Percentiles rank a stretch among this genome's conserved stretches.
Conservation (phyloP, 306 rosid genomes). For the Castanea sativa region DNA sequence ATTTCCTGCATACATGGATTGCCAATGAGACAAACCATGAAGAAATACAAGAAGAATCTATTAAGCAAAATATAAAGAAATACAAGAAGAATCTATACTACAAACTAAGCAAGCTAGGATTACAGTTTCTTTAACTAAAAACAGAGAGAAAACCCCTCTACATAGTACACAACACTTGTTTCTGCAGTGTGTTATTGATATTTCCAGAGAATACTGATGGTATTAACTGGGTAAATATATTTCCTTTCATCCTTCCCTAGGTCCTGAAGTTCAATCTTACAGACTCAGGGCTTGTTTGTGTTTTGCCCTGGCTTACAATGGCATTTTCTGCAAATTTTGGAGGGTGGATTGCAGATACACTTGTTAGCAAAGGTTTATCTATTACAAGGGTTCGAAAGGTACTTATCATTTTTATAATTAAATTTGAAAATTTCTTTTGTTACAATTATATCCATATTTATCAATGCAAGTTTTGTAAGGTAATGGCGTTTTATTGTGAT, state of each 20-base stretch:
- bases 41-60: too few relatives aligned
- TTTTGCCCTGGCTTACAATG: constrained; percentile 92
- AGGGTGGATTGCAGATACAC: constrained; percentile 99
- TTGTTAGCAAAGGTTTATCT: constrained; percentile 76
- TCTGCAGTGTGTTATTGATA: too few relatives aligned
- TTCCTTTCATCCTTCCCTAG: constrained; percentile 23
- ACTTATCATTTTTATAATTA: constrained; percentile 14
- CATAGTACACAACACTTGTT: too few relatives aligned
- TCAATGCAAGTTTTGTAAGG: neutral
- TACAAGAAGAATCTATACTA: too few relatives aligned
- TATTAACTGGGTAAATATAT: neutral
- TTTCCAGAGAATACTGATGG: neutral
- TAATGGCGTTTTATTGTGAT: neutral
- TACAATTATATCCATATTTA: neutral
- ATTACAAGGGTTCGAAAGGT: constrained; percentile 97
- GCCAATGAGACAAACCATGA: neutral
- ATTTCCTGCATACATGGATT: neutral
- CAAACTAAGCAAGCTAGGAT: too few relatives aligned
- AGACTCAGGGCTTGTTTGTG: constrained; percentile 89
- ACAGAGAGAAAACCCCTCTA: too few relatives aligned
- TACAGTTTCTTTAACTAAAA: too few relatives aligned
- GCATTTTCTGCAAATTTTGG: constrained; percentile 95
- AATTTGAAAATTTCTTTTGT: neutral
- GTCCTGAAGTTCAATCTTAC: constrained; percentile 98
- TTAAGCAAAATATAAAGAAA: too few relatives aligned